Percentiles rank a stretch among this genome's conserved stretches.
phyloP scores from a whole-genome alignment of 306 rosid genomes.

The Nissolia schottii region DNA sequence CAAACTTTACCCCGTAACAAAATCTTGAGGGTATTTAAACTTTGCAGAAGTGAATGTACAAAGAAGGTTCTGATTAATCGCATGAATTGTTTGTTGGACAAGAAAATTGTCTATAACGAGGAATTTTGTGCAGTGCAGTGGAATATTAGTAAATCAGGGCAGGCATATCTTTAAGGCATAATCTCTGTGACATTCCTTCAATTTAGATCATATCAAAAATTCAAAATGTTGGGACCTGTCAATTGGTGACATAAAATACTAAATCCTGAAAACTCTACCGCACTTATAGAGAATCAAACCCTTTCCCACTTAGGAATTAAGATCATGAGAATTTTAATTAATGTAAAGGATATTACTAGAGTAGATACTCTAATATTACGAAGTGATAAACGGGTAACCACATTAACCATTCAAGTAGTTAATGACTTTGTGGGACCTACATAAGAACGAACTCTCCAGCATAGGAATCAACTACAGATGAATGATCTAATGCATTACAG shows the following conservation, averaged over 20 bases:
- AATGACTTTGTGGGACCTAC: neutral
- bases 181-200: neutral
- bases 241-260: neutral
- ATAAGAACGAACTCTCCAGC: no score
- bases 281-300: neutral
- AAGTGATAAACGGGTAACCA: neutral
- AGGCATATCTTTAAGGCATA: neutral
- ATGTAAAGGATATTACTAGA: neutral
- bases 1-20: neutral
- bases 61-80: neutral
- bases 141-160: neutral
- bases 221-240: neutral
- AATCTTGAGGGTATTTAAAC: neutral
- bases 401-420: neutral
- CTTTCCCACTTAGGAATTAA: neutral
- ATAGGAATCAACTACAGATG: neutral
- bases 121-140: slow-evolving; percentile 6
- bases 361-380: neutral
- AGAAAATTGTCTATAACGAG: slow-evolving; percentile 20
- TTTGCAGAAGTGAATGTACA: neutral
- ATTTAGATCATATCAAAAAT: neutral
- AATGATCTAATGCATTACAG: neutral
- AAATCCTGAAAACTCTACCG: neutral
- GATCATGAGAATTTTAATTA: neutral
- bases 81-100: neutral